Percentiles rank a stretch among this genome's conserved stretches.
These are phyloP conservation scores for Beauveria medogensis DNA, from an alignment of 2,329 filamentous ascomycete species.

Conservation along the genomic window DNA sequence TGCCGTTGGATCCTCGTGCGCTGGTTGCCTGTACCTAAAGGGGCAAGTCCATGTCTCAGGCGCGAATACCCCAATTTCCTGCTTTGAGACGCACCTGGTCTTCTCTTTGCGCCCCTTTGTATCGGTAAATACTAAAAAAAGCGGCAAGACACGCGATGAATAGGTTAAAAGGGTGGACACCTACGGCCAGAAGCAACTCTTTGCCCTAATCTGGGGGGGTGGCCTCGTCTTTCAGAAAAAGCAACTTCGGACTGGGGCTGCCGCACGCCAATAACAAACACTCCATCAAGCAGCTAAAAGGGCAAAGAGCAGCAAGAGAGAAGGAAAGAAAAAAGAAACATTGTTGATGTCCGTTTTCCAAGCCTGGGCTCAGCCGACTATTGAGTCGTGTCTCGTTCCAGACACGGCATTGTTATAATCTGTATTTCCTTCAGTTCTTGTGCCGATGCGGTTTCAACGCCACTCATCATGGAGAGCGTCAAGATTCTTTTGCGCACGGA, in stretches of 20 bases:
- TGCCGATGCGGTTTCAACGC: too few species aligned
- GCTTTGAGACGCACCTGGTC: background rate
- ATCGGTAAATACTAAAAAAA: background rate
- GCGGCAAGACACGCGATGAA: background rate
- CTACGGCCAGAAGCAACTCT: background rate
- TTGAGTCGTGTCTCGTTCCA: too few species aligned
- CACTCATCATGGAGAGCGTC: too few species aligned
- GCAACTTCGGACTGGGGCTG: background rate
- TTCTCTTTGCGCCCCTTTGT: background rate
- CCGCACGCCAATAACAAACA: background rate
- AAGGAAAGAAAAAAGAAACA: background rate
- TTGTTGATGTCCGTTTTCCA: too few species aligned
- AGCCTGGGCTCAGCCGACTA: too few species aligned
- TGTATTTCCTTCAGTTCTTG: too few species aligned
- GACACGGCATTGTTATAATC: too few species aligned
- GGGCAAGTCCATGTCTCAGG: conserved; percentile 1
- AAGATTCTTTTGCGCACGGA: too few species aligned
- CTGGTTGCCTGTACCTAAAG: background rate
- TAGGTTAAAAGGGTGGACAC: background rate
- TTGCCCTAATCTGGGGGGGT: conserved; percentile 1
- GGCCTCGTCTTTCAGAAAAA: background rate
- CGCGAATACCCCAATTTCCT: conserved; percentile 1
- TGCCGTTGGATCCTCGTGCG: background rate
- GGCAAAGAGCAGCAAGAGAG: background rate
- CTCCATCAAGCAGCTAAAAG: background rate